These are phyloP conservation scores for Trichoderma oligosporum DNA, from an alignment of 2,329 filamentous ascomycete genomes.

Conservation along the genomic window DNA sequence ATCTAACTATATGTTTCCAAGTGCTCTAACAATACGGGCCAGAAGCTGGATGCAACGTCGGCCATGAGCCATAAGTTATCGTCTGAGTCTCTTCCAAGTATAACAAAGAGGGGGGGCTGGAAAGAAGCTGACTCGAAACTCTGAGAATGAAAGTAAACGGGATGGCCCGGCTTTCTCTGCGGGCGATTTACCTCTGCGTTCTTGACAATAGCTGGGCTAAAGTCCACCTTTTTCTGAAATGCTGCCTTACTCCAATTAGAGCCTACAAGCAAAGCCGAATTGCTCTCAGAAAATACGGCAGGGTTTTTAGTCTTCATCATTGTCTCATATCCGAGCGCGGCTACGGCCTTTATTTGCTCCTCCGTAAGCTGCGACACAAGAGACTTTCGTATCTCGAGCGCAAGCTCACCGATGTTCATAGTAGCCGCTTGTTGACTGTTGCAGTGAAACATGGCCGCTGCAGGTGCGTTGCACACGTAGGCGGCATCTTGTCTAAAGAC, in stretches of 20 bases:
- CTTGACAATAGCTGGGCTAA: slow-evolving; percentile 10
- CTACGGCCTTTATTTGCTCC: slow-evolving; percentile 6
- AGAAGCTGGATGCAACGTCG: background rate
- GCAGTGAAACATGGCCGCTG: background rate
- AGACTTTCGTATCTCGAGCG: background rate
- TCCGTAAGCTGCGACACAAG: background rate
- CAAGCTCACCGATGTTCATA: background rate
- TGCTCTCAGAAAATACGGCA: background rate
- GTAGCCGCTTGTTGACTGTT: background rate
- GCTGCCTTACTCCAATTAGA: slow-evolving; percentile 14
- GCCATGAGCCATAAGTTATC: background rate
- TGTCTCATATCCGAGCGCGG: background rate
- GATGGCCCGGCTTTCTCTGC: background rate
- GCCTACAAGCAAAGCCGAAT: background rate
- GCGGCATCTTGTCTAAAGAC: slow-evolving; percentile 2
- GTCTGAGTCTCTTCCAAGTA: background rate
- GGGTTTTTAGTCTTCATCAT: background rate
- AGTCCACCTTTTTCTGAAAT: slow-evolving; percentile 5
- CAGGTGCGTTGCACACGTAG: slow-evolving; percentile 2
- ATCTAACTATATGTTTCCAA: background rate
- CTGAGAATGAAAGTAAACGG: slow-evolving; percentile 3
- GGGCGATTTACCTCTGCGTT: background rate
- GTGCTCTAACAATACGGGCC: background rate
- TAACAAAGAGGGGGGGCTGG: background rate
- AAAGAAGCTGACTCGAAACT: background rate